Evolutionary conservation across 495 filamentous ascomycete genomes (phyloP).

Genomic region (Tuber brumale): DNA sequence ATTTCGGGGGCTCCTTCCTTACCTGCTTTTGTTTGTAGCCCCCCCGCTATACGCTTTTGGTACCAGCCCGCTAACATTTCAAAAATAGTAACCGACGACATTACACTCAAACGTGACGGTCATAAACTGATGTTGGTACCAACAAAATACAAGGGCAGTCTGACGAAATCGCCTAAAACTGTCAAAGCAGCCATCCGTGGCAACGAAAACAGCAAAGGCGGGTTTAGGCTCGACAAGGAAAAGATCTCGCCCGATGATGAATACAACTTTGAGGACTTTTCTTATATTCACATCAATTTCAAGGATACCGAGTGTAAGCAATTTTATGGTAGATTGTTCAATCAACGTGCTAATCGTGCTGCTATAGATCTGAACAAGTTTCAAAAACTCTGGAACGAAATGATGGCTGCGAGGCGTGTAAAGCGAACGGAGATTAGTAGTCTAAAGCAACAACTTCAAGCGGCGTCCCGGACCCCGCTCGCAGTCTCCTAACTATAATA

Average conservation of each 20-base stretch:
- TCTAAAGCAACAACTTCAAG: conserved; percentile 10
- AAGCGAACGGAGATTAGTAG: neutral
- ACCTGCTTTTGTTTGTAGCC: conserved; percentile 20
- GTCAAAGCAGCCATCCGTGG: conserved; percentile 15
- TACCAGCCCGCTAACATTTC: neutral
- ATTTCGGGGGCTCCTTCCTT: conserved; percentile 22
- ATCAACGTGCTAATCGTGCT: neutral
- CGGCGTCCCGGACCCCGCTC: conserved; percentile 11
- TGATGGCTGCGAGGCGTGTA: conserved; percentile 16
- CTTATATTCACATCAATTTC: conserved; percentile 24
- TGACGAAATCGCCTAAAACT: conserved; percentile 7
- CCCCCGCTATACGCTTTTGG: neutral
- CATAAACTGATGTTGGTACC: conserved; percentile 15
- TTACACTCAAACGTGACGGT: conserved; percentile 18
- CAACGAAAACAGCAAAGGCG: conserved; percentile 16
- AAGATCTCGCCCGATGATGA: conserved; percentile 18
- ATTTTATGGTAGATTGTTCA: neutral
- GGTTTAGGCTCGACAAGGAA: conserved; percentile 25
- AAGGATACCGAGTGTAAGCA: conserved; percentile 15
- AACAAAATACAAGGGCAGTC: conserved; percentile 20
- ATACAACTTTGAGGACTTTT: conserved; percentile 17
- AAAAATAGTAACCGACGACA: conserved; percentile 24
- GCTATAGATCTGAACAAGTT: conserved; percentile 21
- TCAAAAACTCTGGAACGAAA: conserved; percentile 22
- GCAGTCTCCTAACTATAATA: conserved; percentile 5